Percentiles rank a stretch among this genome's conserved stretches.
phyloP scores from a whole-genome alignment of 352 stramenopile genomes.

The Thraustochytrium sp. region DNA sequence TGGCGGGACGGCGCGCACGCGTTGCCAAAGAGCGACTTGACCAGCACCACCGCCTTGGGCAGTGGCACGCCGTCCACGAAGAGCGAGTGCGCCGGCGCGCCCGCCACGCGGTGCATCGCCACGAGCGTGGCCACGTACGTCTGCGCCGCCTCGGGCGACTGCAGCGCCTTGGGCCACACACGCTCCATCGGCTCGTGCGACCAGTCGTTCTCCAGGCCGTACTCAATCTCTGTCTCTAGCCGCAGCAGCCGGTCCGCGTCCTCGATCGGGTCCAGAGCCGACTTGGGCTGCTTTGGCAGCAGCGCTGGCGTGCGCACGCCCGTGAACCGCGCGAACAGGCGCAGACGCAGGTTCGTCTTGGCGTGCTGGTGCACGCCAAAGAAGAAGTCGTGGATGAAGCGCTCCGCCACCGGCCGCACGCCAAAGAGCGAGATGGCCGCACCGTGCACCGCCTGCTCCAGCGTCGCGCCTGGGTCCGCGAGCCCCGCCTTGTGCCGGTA shows the following conservation, averaged over 20 bases:
- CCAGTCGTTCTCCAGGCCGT: constrained; percentile 31
- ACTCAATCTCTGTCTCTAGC: constrained; percentile 28
- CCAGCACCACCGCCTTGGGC: neutral
- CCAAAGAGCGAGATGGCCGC: neutral
- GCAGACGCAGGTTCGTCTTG: constrained; percentile 52
- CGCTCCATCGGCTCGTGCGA: neutral
- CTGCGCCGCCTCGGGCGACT: neutral
- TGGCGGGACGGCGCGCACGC: neutral
- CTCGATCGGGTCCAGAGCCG: neutral
- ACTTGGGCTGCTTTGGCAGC: neutral
- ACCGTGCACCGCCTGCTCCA: neutral
- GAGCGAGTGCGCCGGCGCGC: neutral
- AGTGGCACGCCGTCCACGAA: neutral
- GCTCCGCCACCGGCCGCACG: constrained; percentile 57
- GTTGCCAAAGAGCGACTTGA: constrained; percentile 8
- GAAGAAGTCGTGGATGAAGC: constrained; percentile 71
- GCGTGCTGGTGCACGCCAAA: constrained; percentile 62
- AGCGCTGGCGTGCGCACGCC: constrained; percentile 56
- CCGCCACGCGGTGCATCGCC: neutral
- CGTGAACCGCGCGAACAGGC: constrained; percentile 65
- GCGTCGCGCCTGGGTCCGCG: constrained; percentile 50
- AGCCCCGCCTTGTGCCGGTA: constrained; percentile 47
- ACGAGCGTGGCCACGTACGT: constrained; percentile 21
- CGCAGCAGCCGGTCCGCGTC: neutral
- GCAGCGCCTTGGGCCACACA: constrained; percentile 3